Base-by-base conservation (phyloP, 169 alveolate species). In the Plasmodium inui region DNA sequence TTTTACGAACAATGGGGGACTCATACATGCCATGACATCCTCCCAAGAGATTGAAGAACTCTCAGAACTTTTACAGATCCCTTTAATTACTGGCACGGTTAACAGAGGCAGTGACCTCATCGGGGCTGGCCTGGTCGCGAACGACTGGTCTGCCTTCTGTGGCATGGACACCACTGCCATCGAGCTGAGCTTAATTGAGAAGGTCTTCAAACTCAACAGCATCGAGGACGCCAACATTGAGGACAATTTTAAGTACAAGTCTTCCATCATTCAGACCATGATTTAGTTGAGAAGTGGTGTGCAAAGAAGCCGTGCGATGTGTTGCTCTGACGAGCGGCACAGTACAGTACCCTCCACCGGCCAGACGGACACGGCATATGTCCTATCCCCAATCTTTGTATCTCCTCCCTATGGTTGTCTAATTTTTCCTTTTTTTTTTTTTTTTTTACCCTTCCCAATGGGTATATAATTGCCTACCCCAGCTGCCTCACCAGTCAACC, bases 101-200 rank as follows among this genome's bases (percentile, higher is more conserved):
- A 99, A 99, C 95, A 97, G 99, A 86, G 99, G 99, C 32, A 97
- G 99, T 32, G 99, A 98, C 92, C 99, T 98, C 19, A 96, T 98
- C 82, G 98, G 98, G 8, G 97, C 98, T n/a, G 98, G 98, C 0
- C 94, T 98, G 41, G 98, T 98, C 57, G 99, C 98, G 19, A 99
- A 99, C 96, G 99, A 99, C 95, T 98, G 99, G 99, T 98, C 99
- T 8, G 99, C 99, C 10, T 99, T 99, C 94, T 98, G 99, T 91
- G 99, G 99, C 44, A 98, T 98, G 97, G 99, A 99, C 82, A 99
- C 99, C n/a, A 99, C 99, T 26, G 98, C 99, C 22, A 98, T 99
- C 10, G 99, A 99, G 97, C 95, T 99, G 61, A 98, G 99, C 41
- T 98, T 98, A 17, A 96, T 99, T 83, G 99, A 99, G 95, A 98